phyloP scores from a whole-genome alignment of 768 basidiomycete genomes.

The Filobasidium wieringae region DNA sequence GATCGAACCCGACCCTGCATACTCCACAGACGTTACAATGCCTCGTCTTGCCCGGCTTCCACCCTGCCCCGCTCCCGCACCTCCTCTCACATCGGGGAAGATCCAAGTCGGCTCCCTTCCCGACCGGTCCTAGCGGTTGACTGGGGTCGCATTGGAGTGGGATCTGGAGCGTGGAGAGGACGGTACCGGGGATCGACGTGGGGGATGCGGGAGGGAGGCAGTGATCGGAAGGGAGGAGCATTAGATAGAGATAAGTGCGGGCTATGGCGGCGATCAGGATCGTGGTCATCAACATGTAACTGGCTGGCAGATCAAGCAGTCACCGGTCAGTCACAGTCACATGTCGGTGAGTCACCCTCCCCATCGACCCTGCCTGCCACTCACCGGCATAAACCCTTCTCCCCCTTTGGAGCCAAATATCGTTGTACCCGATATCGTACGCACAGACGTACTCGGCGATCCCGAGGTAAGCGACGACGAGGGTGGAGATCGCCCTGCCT shows the following conservation, averaged over 20 bases:
- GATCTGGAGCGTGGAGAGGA: background rate
- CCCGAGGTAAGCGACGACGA: background rate
- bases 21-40: conserved; percentile 7
- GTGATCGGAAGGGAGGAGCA: background rate
- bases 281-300: background rate
- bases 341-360: no score
- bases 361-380: no score
- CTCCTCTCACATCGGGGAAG: background rate
- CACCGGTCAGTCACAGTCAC: background rate
- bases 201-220: background rate
- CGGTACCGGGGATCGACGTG: background rate
- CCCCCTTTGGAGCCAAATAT: background rate
- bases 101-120: background rate
- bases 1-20: conserved; percentile 10
- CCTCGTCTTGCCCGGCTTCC: background rate
- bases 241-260: background rate
- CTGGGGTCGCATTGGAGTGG: background rate
- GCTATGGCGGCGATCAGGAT: background rate
- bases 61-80: background rate
- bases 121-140: background rate
- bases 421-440: background rate
- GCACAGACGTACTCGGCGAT: background rate
- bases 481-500: background rate
- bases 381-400: background rate
- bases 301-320: background rate